phyloP scores from a whole-genome alignment of 2,329 filamentous ascomycete genomes.

The Spiromastix sp. region DNA sequence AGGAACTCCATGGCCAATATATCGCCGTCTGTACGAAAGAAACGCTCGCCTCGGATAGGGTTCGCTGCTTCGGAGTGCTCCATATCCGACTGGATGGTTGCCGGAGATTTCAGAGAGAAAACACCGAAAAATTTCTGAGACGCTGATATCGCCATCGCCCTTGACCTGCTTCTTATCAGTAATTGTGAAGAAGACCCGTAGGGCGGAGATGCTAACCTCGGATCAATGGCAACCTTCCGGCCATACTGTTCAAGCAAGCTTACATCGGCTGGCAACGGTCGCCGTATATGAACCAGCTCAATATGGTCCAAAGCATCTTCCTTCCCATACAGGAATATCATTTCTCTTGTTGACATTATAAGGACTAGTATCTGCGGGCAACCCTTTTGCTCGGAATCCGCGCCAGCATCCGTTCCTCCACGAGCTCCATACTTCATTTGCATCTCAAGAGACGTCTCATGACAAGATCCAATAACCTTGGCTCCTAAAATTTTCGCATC shows the following conservation, averaged over 20 bases:
- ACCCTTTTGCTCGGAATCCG: constrained; percentile 23
- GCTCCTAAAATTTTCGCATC: constrained; percentile 69
- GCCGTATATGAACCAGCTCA: constrained; percentile 51
- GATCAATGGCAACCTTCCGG: constrained; percentile 66
- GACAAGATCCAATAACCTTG: constrained; percentile 56
- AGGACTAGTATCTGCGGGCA: constrained; percentile 77
- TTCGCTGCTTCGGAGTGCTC: constrained; percentile 36
- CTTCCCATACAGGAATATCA: constrained; percentile 65
- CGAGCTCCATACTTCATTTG: constrained; percentile 18
- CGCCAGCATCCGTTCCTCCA: constrained; percentile 6
- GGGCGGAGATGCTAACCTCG: constrained; percentile 34
- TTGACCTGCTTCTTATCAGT: constrained; percentile 28
- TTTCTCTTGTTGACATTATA: constrained; percentile 60
- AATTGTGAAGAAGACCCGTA: constrained; percentile 4
- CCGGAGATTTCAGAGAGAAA: constrained; percentile 55
- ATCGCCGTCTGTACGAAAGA: constrained; percentile 52
- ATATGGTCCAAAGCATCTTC: constrained; percentile 34
- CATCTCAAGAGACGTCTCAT: constrained; percentile 27
- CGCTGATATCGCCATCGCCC: constrained; percentile 57
- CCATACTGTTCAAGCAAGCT: constrained; percentile 46
- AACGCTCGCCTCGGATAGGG: constrained; percentile 49
- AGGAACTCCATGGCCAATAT: constrained; percentile 84
- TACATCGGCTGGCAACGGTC: constrained; percentile 49
- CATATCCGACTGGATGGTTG: constrained; percentile 43
- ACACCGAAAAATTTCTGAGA: constrained; percentile 61